Evolutionary conservation across 164 flowering plant species (phyloP).

Genomic region (Cinnamomum chago): DNA sequence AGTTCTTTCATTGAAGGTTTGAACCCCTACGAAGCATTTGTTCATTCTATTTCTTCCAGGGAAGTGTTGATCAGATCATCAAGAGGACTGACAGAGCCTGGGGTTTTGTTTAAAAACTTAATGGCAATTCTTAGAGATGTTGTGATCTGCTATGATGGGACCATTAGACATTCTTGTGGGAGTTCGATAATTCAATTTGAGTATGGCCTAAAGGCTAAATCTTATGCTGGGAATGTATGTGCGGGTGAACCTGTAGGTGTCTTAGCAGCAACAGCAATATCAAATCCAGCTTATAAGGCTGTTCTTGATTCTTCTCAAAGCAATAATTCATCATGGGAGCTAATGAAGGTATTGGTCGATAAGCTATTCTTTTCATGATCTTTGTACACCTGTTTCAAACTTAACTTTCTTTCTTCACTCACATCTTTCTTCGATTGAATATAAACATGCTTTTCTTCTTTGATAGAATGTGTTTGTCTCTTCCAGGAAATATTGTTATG

Average conservation of each 20-base stretch:
- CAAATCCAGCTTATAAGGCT: conserved; percentile 94
- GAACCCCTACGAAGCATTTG: conserved; percentile 74
- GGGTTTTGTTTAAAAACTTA: conserved; percentile 75
- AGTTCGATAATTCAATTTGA: conserved; percentile 70
- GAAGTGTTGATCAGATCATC: conserved; percentile 88
- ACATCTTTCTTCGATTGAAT: neutral
- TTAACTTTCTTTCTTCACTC: neutral
- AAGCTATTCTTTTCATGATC: neutral
- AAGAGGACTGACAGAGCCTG: conserved; percentile 88
- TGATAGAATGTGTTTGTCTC: neutral
- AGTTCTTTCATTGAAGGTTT: conserved; percentile 70
- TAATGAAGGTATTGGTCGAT: conserved; percentile 69
- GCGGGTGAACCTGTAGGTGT: conserved; percentile 96
- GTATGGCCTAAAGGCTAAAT: conserved; percentile 42
- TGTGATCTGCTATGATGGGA: conserved; percentile 82
- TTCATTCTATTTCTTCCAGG: conserved; percentile 76
- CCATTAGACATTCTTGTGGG: conserved; percentile 74
- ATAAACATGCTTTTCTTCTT: neutral
- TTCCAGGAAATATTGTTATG: conserved; percentile 84
- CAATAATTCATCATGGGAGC: conserved; percentile 83
- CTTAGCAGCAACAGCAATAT: conserved; percentile 91
- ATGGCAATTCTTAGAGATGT: conserved; percentile 95
- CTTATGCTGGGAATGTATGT: conserved; percentile 24
- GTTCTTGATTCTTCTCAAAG: conserved; percentile 89
- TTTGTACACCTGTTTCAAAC: neutral